phyloP scores from a whole-genome alignment of 257 asterid species.

The Datura wrightii region DNA sequence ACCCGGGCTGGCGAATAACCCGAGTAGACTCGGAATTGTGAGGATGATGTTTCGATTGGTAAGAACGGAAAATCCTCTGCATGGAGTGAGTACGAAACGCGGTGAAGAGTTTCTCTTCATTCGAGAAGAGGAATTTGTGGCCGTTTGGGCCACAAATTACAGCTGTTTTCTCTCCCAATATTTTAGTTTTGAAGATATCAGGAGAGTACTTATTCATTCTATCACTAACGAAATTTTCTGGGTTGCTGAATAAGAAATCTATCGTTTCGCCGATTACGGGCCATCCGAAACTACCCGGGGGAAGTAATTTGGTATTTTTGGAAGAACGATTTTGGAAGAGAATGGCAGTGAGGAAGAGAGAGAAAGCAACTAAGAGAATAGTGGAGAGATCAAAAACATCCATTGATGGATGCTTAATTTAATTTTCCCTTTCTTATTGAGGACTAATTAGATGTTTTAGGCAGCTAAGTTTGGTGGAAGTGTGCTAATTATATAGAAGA shows the following conservation, averaged over 20 bases:
- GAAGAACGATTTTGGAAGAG: conserved; percentile 28
- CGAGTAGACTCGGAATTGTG: conserved; percentile 27
- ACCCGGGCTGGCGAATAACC: conserved; percentile 66
- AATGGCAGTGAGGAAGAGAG: conserved; percentile 27
- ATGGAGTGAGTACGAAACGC: conserved; percentile 67
- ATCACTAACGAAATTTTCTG: conserved; percentile 64
- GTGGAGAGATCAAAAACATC: conserved; percentile 37
- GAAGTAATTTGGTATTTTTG: conserved; percentile 39
- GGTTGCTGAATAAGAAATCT: conserved; percentile 59
- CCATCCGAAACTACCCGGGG: conserved; percentile 86
- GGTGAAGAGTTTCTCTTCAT: conserved; percentile 64
- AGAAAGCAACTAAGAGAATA: neutral
- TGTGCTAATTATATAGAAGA: conserved; percentile 17
- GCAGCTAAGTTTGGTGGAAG: neutral
- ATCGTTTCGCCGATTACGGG: conserved; percentile 65
- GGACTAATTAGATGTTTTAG: neutral
- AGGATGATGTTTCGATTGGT: conserved; percentile 40
- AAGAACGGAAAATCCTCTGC: conserved; percentile 66
- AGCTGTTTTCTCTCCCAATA: conserved; percentile 76
- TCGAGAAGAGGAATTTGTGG: conserved; percentile 72
- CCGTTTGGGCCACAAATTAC: conserved; percentile 77
- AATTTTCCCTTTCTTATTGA: neutral
- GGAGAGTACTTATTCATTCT: conserved; percentile 65
- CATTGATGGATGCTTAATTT: conserved; percentile 35
- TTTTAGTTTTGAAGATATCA: conserved; percentile 63